A percentile compares a stretch with the other conserved stretches of the same genome.
Conservation (phyloP, 257 asterid species). For the Lycium barbarum region DNA sequence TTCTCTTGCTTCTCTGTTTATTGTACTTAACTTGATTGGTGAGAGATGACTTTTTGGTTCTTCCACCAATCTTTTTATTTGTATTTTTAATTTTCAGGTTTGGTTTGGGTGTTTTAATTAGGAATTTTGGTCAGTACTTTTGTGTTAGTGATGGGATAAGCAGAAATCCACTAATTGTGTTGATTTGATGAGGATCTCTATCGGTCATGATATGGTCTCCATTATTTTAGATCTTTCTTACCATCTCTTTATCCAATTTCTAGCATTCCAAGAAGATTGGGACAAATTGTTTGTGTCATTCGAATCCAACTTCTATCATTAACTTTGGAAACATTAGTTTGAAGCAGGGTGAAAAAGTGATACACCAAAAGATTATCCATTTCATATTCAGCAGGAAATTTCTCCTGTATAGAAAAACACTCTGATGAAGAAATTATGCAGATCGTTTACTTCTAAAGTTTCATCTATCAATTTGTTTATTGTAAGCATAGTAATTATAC, state of each 20-base stretch:
- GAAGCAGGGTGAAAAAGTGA: too few relatives aligned
- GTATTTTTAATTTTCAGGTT: background rate
- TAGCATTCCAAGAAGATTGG: background rate
- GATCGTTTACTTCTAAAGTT: too few relatives aligned
- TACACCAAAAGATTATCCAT: background rate
- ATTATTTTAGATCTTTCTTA: conserved; percentile 19
- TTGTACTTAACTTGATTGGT: conserved; percentile 42
- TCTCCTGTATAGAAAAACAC: background rate
- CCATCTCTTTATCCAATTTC: too few relatives aligned
- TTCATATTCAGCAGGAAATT: background rate
- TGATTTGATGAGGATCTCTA: conserved; percentile 19
- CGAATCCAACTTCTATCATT: background rate
- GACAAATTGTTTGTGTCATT: background rate
- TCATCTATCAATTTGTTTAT: background rate
- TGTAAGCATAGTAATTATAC: background rate
- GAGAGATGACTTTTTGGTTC: conserved; percentile 56
- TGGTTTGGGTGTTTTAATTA: background rate
- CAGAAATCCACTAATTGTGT: conserved; percentile 25
- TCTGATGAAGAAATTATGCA: background rate
- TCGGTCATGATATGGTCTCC: conserved; percentile 34
- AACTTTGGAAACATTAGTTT: too few relatives aligned
- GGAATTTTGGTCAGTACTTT: background rate
- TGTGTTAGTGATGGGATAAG: conserved; percentile 28
- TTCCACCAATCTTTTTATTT: conserved; percentile 42
- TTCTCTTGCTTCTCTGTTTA: background rate